Evolutionary conservation across 768 basidiomycete species (phyloP).

Genomic region (Cytidiella melzeri): DNA sequence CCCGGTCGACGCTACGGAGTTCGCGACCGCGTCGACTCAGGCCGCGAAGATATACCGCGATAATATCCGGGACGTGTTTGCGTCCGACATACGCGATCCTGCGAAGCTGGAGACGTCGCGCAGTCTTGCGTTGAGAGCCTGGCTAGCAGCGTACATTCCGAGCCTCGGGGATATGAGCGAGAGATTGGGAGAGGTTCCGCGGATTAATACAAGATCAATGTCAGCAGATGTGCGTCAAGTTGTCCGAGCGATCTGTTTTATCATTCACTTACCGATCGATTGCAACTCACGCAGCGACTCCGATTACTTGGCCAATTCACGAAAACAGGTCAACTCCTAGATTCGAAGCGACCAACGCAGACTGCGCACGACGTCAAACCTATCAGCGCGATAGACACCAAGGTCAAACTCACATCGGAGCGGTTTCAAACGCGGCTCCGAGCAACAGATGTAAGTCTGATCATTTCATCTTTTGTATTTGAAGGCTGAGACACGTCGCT

Average conservation of each 20-base stretch:
- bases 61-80: constrained; percentile 21
- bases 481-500: constrained; percentile 1
- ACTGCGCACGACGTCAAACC: constrained; percentile 20
- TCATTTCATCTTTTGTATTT: not conserved
- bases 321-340: constrained; percentile 21
- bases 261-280: not conserved
- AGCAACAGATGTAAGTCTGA: constrained; percentile 9
- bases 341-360: constrained; percentile 22
- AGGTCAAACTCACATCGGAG: constrained; percentile 18
- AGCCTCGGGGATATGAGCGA: constrained; percentile 35
- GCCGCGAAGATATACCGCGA: constrained; percentile 10
- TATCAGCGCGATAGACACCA: constrained; percentile 7
- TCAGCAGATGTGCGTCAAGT: constrained; percentile 29
- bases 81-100: constrained; percentile 10
- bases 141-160: constrained; percentile 32
- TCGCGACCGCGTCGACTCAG: constrained; percentile 15
- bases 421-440: constrained; percentile 28
- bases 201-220: constrained; percentile 40
- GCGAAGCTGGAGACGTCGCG: constrained; percentile 9
- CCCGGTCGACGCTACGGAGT: constrained; percentile 37
- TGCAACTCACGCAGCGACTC: constrained; percentile 11
- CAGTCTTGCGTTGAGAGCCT: constrained; percentile 21
- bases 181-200: constrained; percentile 35
- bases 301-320: constrained; percentile 13
- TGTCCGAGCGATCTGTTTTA: not conserved